Base-by-base conservation (phyloP, 768 basidiomycete species). In the Asterophora lycoperdoides region DNA sequence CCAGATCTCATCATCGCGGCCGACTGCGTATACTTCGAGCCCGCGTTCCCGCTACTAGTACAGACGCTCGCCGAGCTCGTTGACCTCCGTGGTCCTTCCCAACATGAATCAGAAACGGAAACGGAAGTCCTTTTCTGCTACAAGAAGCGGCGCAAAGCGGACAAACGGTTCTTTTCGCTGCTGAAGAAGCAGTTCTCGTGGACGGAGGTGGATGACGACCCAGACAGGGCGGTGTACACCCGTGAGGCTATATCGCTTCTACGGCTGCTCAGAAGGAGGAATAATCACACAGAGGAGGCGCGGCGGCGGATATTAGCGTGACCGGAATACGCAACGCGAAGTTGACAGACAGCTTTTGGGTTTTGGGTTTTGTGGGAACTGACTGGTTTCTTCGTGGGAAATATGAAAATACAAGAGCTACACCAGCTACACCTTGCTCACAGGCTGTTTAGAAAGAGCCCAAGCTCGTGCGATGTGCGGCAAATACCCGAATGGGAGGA, bases 401-500 rank as follows among this genome's bases (percentile, higher is more conserved):
- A n/a, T n/a, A n/a, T n/a, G n/a, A n/a, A n/a, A n/a, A n/a, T n/a
- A n/a, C n/a, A n/a, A 37, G 38, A 28, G 17, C 14, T 10, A 9
- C 41, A 30, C 3, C 3, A 14, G 20, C n/a, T 2, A 3, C 8
- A 3, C 30, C 13, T 32, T 18, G 11, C 23, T 49, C 29, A 26
- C 49, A 23, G 18, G 51, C 33, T 10, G 13, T 46, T 62, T 71
- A 96, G 89, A 96, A 98, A 84, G 96, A 98, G 62, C 94, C 94
- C 5, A 99, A 98, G 65, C 77, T 98, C 5, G 79, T 84, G 3
- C 82, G 96, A 18, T n/a, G 96, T 96, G 3, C 81, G 94, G 32
- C 84, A 93, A 59, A 96, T 98, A 44, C 95, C 96, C 0, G 96
- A 98, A 63, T 99, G 96, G 96, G 93, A 95, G 54, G 80, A 80